phyloP scores from a whole-genome alignment of 2,329 filamentous ascomycete species.

The Diaporthe humulicola region DNA sequence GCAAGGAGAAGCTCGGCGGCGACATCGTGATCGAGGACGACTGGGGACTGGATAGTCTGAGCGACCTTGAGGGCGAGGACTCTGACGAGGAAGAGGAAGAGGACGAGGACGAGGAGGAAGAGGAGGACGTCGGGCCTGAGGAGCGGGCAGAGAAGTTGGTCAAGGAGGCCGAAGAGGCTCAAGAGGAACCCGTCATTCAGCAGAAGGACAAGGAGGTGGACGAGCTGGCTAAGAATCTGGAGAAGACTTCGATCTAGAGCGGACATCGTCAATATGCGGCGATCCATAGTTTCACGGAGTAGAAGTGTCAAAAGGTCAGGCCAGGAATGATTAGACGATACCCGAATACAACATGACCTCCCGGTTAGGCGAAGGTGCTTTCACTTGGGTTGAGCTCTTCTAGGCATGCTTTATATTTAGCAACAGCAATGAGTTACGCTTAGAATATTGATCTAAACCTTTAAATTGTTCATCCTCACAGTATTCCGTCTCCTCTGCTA shows the following conservation, averaged over 20 bases:
- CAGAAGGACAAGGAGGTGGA: constrained; percentile 84
- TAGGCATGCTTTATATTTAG: not conserved
- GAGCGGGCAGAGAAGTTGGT: constrained; percentile 77
- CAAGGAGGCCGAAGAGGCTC: constrained; percentile 78
- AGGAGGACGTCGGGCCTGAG: constrained; percentile 67
- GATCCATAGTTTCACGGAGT: constrained; percentile 33
- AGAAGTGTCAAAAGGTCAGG: constrained; percentile 38
- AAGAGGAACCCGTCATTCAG: constrained; percentile 80
- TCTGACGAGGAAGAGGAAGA: constrained; percentile 78
- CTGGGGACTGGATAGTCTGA: constrained; percentile 88
- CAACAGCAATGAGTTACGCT: not conserved
- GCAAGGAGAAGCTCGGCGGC: constrained; percentile 81
- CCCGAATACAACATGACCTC: constrained; percentile 40
- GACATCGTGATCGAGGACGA: constrained; percentile 79
- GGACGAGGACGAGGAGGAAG: constrained; percentile 78
- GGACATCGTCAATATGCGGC: constrained; percentile 3
- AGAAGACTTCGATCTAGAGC: constrained; percentile 73
- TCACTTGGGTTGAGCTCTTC: not conserved
- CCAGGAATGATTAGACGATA: constrained; percentile 41
- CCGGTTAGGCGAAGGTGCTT: constrained; percentile 36
- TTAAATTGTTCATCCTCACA: not conserved
- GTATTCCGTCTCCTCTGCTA: not conserved
- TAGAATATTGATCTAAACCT: not conserved
- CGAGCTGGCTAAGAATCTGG: constrained; percentile 80
- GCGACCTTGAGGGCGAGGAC: constrained; percentile 85